These are phyloP conservation scores for Pseudogymnoascus sp. DNA, from an alignment of 2,329 filamentous ascomycete species.

Conservation along the genomic window DNA sequence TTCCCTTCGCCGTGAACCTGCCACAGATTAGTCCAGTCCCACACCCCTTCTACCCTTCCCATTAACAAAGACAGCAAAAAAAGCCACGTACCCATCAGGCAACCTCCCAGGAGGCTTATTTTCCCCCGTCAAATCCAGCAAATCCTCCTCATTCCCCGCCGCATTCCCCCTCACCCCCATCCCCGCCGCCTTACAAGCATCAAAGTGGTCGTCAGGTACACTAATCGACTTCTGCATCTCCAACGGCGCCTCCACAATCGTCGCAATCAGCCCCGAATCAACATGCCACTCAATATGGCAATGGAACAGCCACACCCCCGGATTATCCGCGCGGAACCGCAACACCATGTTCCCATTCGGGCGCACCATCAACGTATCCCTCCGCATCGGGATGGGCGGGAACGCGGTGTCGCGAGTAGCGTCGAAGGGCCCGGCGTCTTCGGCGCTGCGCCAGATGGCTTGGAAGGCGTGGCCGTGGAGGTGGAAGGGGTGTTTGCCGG, in stretches of 20 bases:
- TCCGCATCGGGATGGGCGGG: slow-evolving; percentile 49
- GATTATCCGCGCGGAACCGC: slow-evolving; percentile 35
- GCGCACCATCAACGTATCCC: slow-evolving; percentile 59
- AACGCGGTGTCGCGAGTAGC: slow-evolving; percentile 38
- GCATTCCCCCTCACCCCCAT: slow-evolving; percentile 59
- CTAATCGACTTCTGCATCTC: slow-evolving; percentile 51
- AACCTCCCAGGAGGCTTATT: slow-evolving; percentile 47
- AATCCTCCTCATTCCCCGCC: slow-evolving; percentile 58
- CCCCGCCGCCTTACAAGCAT: slow-evolving; percentile 46
- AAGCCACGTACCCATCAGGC: slow-evolving; percentile 43
- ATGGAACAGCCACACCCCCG: slow-evolving; percentile 27
- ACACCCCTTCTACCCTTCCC: neutral
- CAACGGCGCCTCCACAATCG: slow-evolving; percentile 54
- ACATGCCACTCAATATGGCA: slow-evolving; percentile 42
- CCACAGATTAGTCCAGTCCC: slow-evolving; percentile 7
- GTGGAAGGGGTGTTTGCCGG: slow-evolving; percentile 63
- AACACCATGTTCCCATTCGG: slow-evolving; percentile 61
- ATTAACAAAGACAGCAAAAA: too few species aligned
- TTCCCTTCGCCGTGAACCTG: slow-evolving; percentile 13
- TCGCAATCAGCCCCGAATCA: slow-evolving; percentile 35
- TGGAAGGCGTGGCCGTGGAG: slow-evolving; percentile 73
- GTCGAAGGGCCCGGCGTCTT: slow-evolving; percentile 49
- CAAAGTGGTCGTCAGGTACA: slow-evolving; percentile 52
- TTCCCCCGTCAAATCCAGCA: slow-evolving; percentile 55
- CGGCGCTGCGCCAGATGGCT: slow-evolving; percentile 50